These are phyloP conservation scores for Physcia stellaris DNA, from an alignment of 495 filamentous ascomycete species.

Conservation along the genomic window DNA sequence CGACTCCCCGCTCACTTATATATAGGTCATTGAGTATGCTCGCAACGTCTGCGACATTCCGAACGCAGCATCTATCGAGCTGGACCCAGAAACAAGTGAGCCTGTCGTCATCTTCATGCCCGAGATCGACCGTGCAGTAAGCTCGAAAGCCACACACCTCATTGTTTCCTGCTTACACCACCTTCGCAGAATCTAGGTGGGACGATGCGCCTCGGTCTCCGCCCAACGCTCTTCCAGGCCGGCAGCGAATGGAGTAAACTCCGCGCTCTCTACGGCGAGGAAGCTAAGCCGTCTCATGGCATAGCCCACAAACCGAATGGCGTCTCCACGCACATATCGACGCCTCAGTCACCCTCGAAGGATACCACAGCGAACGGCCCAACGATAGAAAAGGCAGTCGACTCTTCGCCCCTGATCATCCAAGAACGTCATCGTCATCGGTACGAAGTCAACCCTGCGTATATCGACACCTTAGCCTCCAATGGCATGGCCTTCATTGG, in stretches of 20 bases:
- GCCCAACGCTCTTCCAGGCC: slow-evolving; percentile 60
- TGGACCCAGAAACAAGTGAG: slow-evolving; percentile 40
- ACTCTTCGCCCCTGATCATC: slow-evolving; percentile 19
- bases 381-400: neutral
- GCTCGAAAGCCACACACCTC: too few species aligned
- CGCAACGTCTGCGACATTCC: slow-evolving; percentile 50
- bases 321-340: neutral
- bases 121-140: slow-evolving; percentile 57
- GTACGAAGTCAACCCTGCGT: slow-evolving; percentile 33
- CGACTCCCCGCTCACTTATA: too few species aligned
- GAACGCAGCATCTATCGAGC: slow-evolving; percentile 52
- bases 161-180: too few species aligned
- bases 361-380: slow-evolving; percentile 8
- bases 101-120: slow-evolving; percentile 82
- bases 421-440: slow-evolving; percentile 35
- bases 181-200: slow-evolving; percentile 77
- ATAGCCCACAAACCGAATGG: neutral
- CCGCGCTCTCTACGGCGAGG: slow-evolving; percentile 54
- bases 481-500: slow-evolving; percentile 37
- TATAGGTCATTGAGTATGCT: slow-evolving; percentile 87
- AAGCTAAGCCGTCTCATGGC: slow-evolving; percentile 7
- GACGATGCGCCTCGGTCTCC: slow-evolving; percentile 81
- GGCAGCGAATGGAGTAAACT: slow-evolving; percentile 70
- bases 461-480: slow-evolving; percentile 23
- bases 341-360: neutral